Base-by-base conservation (phyloP, 306 rosid genomes). In the Mucuna pruriens region DNA sequence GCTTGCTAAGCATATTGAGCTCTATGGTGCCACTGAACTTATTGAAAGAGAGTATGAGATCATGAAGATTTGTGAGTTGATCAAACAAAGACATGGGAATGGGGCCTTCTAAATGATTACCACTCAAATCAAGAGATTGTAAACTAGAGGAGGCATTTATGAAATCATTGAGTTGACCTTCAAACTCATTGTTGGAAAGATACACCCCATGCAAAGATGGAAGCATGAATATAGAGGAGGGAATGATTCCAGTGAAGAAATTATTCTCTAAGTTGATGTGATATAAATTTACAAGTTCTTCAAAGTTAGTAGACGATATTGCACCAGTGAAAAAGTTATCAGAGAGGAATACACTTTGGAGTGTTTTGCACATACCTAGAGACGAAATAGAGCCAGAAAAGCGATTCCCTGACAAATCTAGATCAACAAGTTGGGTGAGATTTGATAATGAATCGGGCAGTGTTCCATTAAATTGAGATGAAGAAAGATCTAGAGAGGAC, bases 11-110 rank as follows among this genome's bases (percentile, higher is more conserved):
- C 52, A 0, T 0, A 16, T 61, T 6, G 0, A 83, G 69, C 0
- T 22, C 17, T 0, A 83, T 0, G 0, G n/a, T 38, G 17, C 90
- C 96, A 0, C 1, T 79, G 4, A 89, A 78, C 8, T 75, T 90
- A 76, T 90, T 88, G 0, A 25, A 76, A 49, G 97, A 26, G 4
- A 90, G 83, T 7, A 11, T 0, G 0, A 77, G 74, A 4, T 3
- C 0, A 9, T 1, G 3, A 1, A 76, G 80, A 10, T 54, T 7
- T 17, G 0, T 0, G 0, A 76, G 64, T 7, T 9, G 61, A 1
- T n/a, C n/a, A 49, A 10, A 84, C 13, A 68, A 29, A 29, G 31
- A 66, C 1, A 0, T 1, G 0, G 90, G 89, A 34, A 92, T 49
- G 2, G 66, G 63, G 0, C 94, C 88, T 68, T 45, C 67, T 33